phyloP scores from a whole-genome alignment of 208 protist species.

The Wallacemonas sp. region DNA sequence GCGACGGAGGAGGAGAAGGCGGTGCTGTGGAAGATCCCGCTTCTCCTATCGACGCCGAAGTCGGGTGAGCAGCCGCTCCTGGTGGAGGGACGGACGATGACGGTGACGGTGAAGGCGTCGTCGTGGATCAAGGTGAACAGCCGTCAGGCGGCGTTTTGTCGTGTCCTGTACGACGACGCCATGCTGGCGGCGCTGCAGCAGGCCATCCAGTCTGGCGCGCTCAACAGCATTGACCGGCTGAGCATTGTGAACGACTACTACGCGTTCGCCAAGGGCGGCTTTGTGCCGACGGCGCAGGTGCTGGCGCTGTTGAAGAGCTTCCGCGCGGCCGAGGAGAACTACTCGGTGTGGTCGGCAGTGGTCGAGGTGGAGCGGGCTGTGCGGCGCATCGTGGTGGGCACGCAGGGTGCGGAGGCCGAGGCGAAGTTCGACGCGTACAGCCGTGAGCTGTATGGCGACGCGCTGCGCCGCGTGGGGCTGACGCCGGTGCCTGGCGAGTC shows the following conservation, averaged over 20 bases:
- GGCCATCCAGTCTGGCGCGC: slow-evolving; percentile 29
- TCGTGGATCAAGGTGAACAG: slow-evolving; percentile 72
- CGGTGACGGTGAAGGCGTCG: slow-evolving; percentile 7
- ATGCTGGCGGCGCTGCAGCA: slow-evolving; percentile 37
- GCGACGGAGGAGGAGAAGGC: slow-evolving; percentile 28
- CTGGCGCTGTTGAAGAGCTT: slow-evolving; percentile 40
- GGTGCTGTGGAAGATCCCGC: slow-evolving; percentile 72
- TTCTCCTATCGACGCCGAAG: slow-evolving; percentile 10
- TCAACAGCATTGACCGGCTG: slow-evolving; percentile 65
- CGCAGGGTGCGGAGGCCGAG: slow-evolving; percentile 27
- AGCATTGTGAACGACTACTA: slow-evolving; percentile 69
- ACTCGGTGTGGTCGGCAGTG: slow-evolving; percentile 38
- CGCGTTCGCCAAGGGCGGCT: slow-evolving; percentile 72
- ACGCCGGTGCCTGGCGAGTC: slow-evolving; percentile 13
- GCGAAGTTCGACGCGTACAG: slow-evolving; percentile 48
- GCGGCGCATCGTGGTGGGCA: slow-evolving; percentile 28
- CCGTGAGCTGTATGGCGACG: slow-evolving; percentile 41
- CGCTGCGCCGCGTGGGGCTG: slow-evolving; percentile 33
- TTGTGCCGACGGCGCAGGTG: slow-evolving; percentile 31
- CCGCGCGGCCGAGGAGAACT: slow-evolving; percentile 21
- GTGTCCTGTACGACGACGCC: slow-evolving; percentile 56
- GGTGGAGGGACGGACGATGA: slow-evolving; percentile 14
- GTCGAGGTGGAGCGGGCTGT: slow-evolving; percentile 42
- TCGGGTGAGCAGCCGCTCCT: slow-evolving; percentile 8
- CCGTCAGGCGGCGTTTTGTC: slow-evolving; percentile 70